Conservation (phyloP, 2,329 filamentous ascomycete genomes). For the Penicillium thymicola region DNA sequence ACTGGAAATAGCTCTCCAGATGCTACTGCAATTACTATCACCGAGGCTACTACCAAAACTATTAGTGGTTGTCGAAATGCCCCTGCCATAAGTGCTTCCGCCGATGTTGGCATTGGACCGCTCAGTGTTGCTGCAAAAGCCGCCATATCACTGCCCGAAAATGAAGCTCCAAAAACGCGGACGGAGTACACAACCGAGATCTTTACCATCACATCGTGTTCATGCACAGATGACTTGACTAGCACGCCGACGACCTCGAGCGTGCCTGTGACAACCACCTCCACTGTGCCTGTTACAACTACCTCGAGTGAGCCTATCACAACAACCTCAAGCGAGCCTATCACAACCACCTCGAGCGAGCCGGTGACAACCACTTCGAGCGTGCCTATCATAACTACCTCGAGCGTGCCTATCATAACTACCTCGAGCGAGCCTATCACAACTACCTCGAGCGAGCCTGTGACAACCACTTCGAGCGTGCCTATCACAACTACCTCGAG, state of each 20-base stretch:
- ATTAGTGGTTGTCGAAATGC: not conserved
- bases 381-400: not conserved
- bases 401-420: not conserved
- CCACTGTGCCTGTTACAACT: not conserved
- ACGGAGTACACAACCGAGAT: slow-evolving; percentile 1
- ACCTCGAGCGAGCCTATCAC: not conserved
- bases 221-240: not conserved
- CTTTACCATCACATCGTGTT: not conserved
- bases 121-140: not conserved
- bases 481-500: not conserved
- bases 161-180: not conserved
- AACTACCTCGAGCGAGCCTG: not conserved
- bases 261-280: not conserved
- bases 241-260: not conserved
- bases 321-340: not conserved
- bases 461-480: not conserved
- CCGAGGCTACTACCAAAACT: not conserved
- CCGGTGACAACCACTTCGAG: not conserved
- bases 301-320: not conserved
- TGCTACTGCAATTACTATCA: not conserved
- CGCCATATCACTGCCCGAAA: not conserved
- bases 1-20: not conserved
- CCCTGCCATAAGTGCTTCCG: not conserved
- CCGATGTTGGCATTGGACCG: not conserved
- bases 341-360: not conserved